phyloP scores from a whole-genome alignment of 1,139 yeast species.

The Pichia sp. region DNA sequence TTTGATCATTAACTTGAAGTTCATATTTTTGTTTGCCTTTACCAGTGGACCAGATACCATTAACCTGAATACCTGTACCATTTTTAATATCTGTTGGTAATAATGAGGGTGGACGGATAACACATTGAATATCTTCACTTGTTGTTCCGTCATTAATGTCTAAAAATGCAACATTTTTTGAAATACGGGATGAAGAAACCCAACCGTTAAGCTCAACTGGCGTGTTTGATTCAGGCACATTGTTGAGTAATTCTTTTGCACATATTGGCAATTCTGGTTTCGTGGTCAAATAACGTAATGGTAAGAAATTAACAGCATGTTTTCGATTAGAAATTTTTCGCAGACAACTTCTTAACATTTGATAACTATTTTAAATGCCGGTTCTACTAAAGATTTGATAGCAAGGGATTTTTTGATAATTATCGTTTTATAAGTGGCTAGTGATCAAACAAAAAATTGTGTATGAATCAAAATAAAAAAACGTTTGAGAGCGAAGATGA shows the following conservation, averaged over 20 bases:
- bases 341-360: not conserved
- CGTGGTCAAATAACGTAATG: slow-evolving; percentile 1
- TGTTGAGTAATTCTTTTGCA: slow-evolving; percentile 32
- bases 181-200: slow-evolving; percentile 62
- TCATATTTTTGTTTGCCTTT: slow-evolving; percentile 45
- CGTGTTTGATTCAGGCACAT: slow-evolving; percentile 30
- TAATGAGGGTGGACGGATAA: slow-evolving; percentile 35
- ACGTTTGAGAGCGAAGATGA: too few species aligned
- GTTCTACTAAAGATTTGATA: too few species aligned
- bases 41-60: slow-evolving; percentile 42
- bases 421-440: too few species aligned
- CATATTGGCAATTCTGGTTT: slow-evolving; percentile 19
- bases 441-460: too few species aligned
- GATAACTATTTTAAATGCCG: too few species aligned
- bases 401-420: too few species aligned
- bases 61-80: slow-evolving; percentile 38
- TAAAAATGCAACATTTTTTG: slow-evolving; percentile 73
- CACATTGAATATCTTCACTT: slow-evolving; percentile 50
- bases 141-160: slow-evolving; percentile 77
- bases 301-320: not conserved
- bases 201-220: slow-evolving; percentile 51
- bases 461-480: too few species aligned
- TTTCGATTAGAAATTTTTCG: not conserved
- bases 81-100: slow-evolving; percentile 31
- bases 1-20: slow-evolving; percentile 33